phyloP scores from a whole-genome alignment of 2,329 filamentous ascomycete species.

The Colletotrichum ledebouriae region DNA sequence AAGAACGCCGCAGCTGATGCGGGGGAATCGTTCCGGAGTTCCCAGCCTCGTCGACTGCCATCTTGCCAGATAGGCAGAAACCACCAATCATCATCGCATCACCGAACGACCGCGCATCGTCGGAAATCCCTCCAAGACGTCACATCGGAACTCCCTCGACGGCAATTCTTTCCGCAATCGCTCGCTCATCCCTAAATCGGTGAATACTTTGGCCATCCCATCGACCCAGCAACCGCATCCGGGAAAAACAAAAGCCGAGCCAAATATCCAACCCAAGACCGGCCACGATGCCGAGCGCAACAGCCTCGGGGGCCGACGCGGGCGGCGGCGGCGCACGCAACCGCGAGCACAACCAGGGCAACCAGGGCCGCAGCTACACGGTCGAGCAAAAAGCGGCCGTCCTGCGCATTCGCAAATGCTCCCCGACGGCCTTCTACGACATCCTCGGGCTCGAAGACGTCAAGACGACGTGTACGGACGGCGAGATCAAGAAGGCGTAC shows the following conservation, averaged over 20 bases:
- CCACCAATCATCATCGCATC: slow-evolving; percentile 28
- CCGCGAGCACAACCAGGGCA: slow-evolving; percentile 81
- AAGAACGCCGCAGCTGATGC: slow-evolving; percentile 11
- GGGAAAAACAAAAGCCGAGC: background rate
- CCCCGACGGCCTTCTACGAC: slow-evolving; percentile 92
- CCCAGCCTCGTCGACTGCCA: slow-evolving; percentile 36
- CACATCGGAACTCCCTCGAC: background rate
- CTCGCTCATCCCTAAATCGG: background rate
- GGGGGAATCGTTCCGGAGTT: slow-evolving; percentile 25
- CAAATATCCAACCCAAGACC: background rate
- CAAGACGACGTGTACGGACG: slow-evolving; percentile 76
- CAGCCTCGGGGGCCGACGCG: slow-evolving; percentile 67
- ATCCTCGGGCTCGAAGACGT: slow-evolving; percentile 82
- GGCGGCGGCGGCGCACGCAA: slow-evolving; percentile 58
- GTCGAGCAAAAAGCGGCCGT: slow-evolving; percentile 93
- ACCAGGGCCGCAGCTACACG: slow-evolving; percentile 83
- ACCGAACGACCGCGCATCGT: slow-evolving; percentile 15
- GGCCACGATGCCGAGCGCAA: slow-evolving; percentile 61
- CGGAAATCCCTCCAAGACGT: slow-evolving; percentile 11
- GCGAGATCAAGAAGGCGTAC: slow-evolving; percentile 98
- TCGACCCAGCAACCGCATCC: slow-evolving; percentile 14
- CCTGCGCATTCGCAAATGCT: slow-evolving; percentile 86
- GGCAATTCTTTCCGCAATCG: background rate
- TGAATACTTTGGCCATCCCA: background rate
- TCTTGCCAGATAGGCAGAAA: slow-evolving; percentile 40